Evolutionary conservation across 2,329 filamentous ascomycete genomes (phyloP).

Genomic region (Dactylellina haptotyla): DNA sequence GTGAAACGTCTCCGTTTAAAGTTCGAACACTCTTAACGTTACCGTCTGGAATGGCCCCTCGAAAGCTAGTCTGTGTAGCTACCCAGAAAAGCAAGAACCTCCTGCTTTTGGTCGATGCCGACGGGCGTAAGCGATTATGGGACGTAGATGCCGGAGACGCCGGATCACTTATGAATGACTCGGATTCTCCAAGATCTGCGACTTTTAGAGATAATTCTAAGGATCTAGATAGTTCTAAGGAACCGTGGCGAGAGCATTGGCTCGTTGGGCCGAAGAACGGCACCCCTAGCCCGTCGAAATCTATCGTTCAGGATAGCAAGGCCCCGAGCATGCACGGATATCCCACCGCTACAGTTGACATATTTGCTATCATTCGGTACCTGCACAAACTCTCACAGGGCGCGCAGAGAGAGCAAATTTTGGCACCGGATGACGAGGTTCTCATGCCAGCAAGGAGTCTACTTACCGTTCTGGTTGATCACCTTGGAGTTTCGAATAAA

Average conservation of each 20-base stretch:
- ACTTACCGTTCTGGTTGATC: constrained; percentile 36
- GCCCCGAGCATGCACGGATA: constrained; percentile 41
- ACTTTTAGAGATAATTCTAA: constrained; percentile 23
- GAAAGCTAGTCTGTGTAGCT: constrained; percentile 50
- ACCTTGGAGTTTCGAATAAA: constrained; percentile 18
- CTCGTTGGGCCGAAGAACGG: constrained; percentile 20
- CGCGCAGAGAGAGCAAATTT: constrained; percentile 4
- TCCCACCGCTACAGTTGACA: constrained; percentile 45
- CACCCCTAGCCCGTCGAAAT: background rate
- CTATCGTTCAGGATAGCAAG: constrained; percentile 43
- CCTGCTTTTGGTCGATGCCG: constrained; percentile 35
- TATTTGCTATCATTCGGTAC: constrained; percentile 45
- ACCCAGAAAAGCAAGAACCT: constrained; percentile 56
- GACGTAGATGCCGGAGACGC: constrained; percentile 45
- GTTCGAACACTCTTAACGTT: constrained; percentile 51
- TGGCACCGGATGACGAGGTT: constrained; percentile 27
- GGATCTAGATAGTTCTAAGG: constrained; percentile 43
- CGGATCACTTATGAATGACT: constrained; percentile 20
- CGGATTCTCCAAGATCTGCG: constrained; percentile 41
- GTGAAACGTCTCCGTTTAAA: constrained; percentile 56
- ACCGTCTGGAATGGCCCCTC: constrained; percentile 39
- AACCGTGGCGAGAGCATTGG: constrained; percentile 45
- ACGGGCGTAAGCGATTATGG: constrained; percentile 49
- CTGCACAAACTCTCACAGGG: constrained; percentile 22
- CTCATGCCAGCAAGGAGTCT: constrained; percentile 46